These are phyloP conservation scores for Tulasnella sp. DNA, from an alignment of 768 basidiomycete species.

Conservation along the genomic window DNA sequence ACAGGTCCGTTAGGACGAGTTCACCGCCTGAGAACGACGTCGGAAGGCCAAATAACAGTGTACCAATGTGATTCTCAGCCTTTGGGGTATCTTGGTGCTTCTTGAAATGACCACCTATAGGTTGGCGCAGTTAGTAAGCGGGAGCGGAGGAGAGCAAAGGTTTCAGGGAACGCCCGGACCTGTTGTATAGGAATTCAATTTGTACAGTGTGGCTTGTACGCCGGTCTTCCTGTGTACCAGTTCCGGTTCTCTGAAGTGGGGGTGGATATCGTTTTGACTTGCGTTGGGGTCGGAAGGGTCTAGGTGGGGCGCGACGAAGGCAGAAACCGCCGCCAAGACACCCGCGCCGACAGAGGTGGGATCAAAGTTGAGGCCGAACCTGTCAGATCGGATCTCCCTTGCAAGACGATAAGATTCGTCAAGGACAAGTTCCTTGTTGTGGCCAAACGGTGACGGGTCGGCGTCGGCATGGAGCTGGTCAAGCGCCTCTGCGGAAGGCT, in stretches of 20 bases:
- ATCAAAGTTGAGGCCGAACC: background rate
- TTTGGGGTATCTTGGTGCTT: conserved; percentile 45
- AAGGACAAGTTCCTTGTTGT: background rate
- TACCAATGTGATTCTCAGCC: conserved; percentile 41
- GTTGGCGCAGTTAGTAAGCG: too few species aligned
- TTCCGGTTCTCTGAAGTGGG: background rate
- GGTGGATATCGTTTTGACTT: background rate
- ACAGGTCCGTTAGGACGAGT: conserved; percentile 33
- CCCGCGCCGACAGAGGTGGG: background rate
- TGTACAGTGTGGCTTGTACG: conserved; percentile 3
- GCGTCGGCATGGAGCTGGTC: background rate
- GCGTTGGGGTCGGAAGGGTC: background rate
- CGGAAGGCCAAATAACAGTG: conserved; percentile 46
- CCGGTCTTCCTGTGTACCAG: background rate
- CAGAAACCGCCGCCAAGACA: background rate
- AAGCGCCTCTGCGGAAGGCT: background rate
- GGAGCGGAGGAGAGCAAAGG: too few species aligned
- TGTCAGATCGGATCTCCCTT: background rate
- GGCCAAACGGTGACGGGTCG: background rate
- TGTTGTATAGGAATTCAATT: conserved; percentile 1
- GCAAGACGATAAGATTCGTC: background rate
- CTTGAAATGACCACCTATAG: conserved; percentile 41
- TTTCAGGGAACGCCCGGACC: background rate
- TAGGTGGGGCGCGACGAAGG: background rate
- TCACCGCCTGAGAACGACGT: conserved; percentile 41